Evolutionary conservation across 441 rosid genomes (phyloP).

Genomic region (Geranium incanum): DNA sequence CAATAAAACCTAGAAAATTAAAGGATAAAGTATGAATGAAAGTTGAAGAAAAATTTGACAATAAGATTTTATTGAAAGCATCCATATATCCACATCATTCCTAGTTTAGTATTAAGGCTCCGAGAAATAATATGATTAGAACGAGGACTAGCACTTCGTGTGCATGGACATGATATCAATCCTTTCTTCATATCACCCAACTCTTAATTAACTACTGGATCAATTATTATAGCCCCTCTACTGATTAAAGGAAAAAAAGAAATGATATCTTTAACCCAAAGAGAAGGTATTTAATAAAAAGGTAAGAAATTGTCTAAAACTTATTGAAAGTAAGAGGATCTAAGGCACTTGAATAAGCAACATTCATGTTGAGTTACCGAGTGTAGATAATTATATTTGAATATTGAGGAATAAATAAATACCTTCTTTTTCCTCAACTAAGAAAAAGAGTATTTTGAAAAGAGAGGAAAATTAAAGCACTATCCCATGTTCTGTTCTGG

Average conservation of each 20-base stretch:
- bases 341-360: background rate
- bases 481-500: background rate
- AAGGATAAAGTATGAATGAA: slow-evolving; percentile 15
- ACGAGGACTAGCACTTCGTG: background rate
- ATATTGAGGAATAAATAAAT: background rate
- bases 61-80: background rate
- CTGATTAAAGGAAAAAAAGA: background rate
- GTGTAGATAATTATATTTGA: background rate
- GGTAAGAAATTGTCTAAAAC: background rate
- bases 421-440: background rate
- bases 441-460: background rate
- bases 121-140: background rate
- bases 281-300: background rate
- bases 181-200: background rate
- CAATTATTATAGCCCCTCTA: background rate
- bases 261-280: background rate
- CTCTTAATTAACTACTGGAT: background rate
- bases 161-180: background rate
- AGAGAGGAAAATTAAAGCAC: background rate
- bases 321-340: background rate
- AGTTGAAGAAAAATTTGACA: slow-evolving; percentile 12
- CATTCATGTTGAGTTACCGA: background rate
- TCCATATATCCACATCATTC: background rate
- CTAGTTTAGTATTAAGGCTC: background rate
- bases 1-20: slow-evolving; percentile 46